Conservation (phyloP, 768 basidiomycete species). For the Boletus reticuloceps region DNA sequence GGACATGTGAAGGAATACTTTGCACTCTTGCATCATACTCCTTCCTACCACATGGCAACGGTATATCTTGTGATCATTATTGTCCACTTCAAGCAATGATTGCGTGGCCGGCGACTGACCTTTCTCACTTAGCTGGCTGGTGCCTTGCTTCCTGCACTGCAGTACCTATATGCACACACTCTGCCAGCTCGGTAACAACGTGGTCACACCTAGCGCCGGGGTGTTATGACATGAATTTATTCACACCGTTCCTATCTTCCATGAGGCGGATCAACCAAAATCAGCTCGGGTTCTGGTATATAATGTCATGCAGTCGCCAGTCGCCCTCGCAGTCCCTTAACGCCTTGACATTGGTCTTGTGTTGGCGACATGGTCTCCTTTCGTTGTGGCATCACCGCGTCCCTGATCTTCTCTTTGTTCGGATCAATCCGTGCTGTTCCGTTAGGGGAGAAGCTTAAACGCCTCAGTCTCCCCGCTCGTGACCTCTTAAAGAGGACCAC, state of each 20-base stretch:
- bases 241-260: constrained; percentile 6
- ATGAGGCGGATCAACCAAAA: background rate
- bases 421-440: constrained; percentile 12
- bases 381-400: background rate
- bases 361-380: constrained; percentile 14
- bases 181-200: background rate
- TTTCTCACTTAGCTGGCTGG: background rate
- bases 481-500: constrained; percentile 19
- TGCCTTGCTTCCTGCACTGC: constrained; percentile 1
- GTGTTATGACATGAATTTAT: background rate
- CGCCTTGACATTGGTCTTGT: background rate
- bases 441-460: constrained; percentile 21
- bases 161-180: background rate
- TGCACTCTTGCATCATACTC: background rate
- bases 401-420: constrained; percentile 6
- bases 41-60: constrained; percentile 1
- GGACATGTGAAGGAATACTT: background rate
- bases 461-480: constrained; percentile 21
- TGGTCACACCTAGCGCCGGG: background rate
- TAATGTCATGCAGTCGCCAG: constrained; percentile 3
- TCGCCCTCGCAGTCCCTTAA: background rate
- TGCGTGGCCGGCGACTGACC: background rate
- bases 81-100: background rate
- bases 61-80: background rate
- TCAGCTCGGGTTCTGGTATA: constrained; percentile 11